Base-by-base conservation (phyloP, 1,284 basidiomycete species). In the Polyporus tsugae region DNA sequence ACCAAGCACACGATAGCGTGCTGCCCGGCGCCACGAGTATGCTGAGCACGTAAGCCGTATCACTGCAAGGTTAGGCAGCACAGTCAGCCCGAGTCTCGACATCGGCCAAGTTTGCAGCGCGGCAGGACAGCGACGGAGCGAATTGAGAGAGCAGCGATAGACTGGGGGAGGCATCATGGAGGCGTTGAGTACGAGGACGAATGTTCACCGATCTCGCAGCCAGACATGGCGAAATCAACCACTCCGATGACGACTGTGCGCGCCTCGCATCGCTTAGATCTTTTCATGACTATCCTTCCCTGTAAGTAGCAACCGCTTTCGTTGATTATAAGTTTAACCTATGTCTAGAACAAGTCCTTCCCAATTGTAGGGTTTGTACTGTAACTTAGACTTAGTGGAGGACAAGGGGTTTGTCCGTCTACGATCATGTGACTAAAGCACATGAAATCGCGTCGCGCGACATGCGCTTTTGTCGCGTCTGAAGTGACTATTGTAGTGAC, bases 1-100 rank as follows among this genome's bases (percentile, higher is more conserved):
- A 19, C n/a, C 19, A 9, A 13, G 58, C 38, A 39, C 36, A 42
- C 39, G 58, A 42, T 58, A 58, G 36, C 36, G 36, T 55, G 35
- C 19, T 9, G n/a, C 35, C 35, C 38, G 17, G 55, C 22, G 52
- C 52, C 52, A 33, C 29, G 52, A 10, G 15, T 33, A 13, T 19
- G 33, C 15, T 55, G 25, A 60, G 58, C 58, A 60, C 58, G 58
- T 60, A 60, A 60, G 36, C 36, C 19, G 57, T 38, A 29, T 60
- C 58, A 60, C n/a, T 38, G 58, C 44, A n/a, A 53, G 22, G 25
- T n/a, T 2, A 2, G 25, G 29, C 25, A 25, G 22, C 13, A 41
- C 58, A 60, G 38, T 60, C 58, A 60, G 19, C 58, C n/a, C 38
- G n/a, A n/a, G n/a, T n/a, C n/a, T n/a, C n/a, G 38, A 38, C 58